Conservation (phyloP, 148 eudicot genomes). For the Linanthus parryae region DNA sequence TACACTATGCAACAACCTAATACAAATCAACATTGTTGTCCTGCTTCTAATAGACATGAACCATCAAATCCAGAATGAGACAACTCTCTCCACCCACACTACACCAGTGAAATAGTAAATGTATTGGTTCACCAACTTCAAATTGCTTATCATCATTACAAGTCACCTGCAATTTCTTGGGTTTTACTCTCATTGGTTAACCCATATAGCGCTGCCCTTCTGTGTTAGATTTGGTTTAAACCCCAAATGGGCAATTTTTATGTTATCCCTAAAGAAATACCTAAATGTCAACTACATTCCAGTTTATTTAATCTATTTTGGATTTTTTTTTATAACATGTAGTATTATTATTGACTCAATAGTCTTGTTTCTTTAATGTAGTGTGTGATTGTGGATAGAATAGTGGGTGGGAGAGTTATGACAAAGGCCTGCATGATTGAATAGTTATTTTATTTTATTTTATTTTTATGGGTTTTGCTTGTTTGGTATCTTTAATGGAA, state of each 20-base stretch:
- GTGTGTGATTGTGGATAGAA: constrained; percentile 10
- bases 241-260: no score
- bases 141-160: not conserved
- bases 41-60: not conserved
- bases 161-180: not conserved
- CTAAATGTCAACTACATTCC: not conserved
- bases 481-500: constrained; percentile 3
- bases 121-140: constrained; percentile 1
- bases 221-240: no score
- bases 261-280: no score
- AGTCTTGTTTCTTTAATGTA: no score
- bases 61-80: not conserved
- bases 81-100: not conserved
- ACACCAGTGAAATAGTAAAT: not conserved
- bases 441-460: constrained; percentile 2
- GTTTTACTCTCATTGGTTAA: not conserved
- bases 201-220: no score
- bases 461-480: no score
- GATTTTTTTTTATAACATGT: not conserved
- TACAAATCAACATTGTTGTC: not conserved
- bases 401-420: constrained; percentile 14
- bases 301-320: no score
- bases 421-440: constrained; percentile 15
- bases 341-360: no score
- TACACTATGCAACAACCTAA: not conserved